Evolutionary conservation across 2,329 filamentous ascomycete species (phyloP), one percentile per base, ranked within the genome.

Genomic region (Corinectria fuckeliana): DNA sequence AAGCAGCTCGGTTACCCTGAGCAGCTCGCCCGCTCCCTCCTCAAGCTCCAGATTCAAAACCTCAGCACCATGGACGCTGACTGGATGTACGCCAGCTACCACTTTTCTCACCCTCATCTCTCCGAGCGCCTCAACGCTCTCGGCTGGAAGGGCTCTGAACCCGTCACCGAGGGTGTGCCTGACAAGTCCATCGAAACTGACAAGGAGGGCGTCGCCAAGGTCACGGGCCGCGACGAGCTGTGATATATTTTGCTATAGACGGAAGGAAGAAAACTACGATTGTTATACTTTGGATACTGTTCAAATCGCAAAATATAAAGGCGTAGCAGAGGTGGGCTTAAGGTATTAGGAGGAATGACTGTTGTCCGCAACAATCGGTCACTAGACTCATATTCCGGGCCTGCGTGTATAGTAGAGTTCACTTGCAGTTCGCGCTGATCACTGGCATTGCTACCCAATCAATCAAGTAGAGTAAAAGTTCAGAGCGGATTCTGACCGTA

Each of bases 11-110:
- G 95, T 52, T 97, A 94, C 79, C 87, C 89, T 51, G 81, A 86
- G 44, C 89, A 97, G 76, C 88, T 99, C 51, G 92, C 93, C 41
- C 84, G 87, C 63, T 95, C 92, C 20, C 86, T 99, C 64, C 93
- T 99, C 80, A 97, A 97, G 82, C 90, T 99, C 51, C 96, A 99
- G 80, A 92, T 97, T 72, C 93, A 98, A 82, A 99, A 99, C 75
- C 84, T 99, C 68, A 96, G 92, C 78, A 96, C 92, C 62, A 98
- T 99, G 94, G 95, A 99, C 71, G 95, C 95, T 25, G 96, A 99
- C 79, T 96, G 91, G 91, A 88, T 97, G 85, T 99, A 96, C 78
- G 95, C 95, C 53, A 96, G 90, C 79, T 99, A 98, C 83, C 93
- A 99, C 81, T 97, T 96, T 84, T 97, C 94, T 21, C 95, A 99